Evolutionary conservation across 176 grass and related monocot genomes (phyloP), one percentile per base, ranked within the genome.

Genomic region (Dendrocalamus sinicus): DNA sequence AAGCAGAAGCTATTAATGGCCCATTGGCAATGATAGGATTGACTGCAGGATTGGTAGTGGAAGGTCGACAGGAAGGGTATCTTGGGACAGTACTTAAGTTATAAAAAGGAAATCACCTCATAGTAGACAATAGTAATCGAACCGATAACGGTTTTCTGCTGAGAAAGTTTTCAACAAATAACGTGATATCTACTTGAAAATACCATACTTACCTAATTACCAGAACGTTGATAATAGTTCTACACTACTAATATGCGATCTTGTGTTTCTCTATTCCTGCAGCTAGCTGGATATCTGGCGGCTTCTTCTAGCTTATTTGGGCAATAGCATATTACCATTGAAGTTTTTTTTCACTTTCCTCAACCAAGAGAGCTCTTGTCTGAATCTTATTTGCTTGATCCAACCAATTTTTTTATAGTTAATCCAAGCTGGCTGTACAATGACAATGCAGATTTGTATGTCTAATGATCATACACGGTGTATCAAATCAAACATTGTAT

Each of bases 1-100:
- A 87, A 73, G 93, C 81, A 78, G 96, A 99, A 93, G 93, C 93
- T 8, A 91, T 99, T 82, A 96, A 99, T 28, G 96, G 96, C 3
- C 73, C 91, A 60, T 86, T 93, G 85, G 93, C 96, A 40, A 86
- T 99, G 93, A 88, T 99, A 76, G 96, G 96, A 84, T 85, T 96
- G 80, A 94, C 96, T 67, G 93, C 79, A 71, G 93, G 84, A 60
- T 77, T 99, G 75, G 63, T 99, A 53, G 62, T 59, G 80, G 73
- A 76, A 58, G 51, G n/a, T 60, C 78, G n/a, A n/a, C n/a, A n/a
- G n/a, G n/a, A n/a, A n/a, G n/a, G n/a, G n/a, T n/a, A n/a, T n/a
- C n/a, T n/a, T n/a, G n/a, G n/a, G n/a, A n/a, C n/a, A n/a, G n/a
- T n/a, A n/a, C n/a, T n/a, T n/a, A n/a, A n/a, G n/a, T n/a, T n/a